Evolutionary conservation across 176 grass and related monocot species (phyloP), one percentile per base, ranked within the genome.

Genomic region (Poa pratensis): DNA sequence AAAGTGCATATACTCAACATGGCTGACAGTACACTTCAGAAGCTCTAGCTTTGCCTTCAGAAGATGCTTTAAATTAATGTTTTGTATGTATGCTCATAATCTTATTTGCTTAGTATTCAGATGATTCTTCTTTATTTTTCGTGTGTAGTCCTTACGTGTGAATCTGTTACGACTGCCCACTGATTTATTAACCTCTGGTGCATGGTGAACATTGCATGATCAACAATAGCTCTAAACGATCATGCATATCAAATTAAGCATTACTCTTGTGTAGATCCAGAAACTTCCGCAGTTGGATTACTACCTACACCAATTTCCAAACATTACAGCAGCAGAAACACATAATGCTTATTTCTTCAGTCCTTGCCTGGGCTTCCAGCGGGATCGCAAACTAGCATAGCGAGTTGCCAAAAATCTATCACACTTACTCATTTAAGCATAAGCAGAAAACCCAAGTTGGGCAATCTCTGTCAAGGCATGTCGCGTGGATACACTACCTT

Each of bases 401-500:
- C 30, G 9, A 71, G 18, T 22, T 23, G 34, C 42, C 42, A 43
- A 43, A 43, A 43, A 43, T 43, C 42, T 43, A 43, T 43, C 2
- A 10, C 42, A 43, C 42, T 43, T 49, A 49, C 48, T 49, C 48
- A 49, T 49, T 49, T 49, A 4, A 15, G 48, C 48, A 49, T 49
- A 49, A 15, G 48, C 22, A 49, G 15, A 40, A 63, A 51, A 43
- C 8, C 63, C 46, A 79, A 75, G 49, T 85, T 74, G 45, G 26
- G 60, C 46, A 49, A 77, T 79, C 75, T 52, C 61, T 73, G 54
- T 64, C 74, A 62, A 24, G 15, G n/a, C 66, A 49, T 60, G 65
- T 63, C 53, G 12, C 37, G 66, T 64, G 75, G 80, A 74, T 55
- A 84, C 75, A 55, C 66, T 78, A 74, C 75, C 67, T 23, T 73